Evolutionary conservation across 768 basidiomycete genomes (phyloP).

Genomic region (Mycena epipterygia): DNA sequence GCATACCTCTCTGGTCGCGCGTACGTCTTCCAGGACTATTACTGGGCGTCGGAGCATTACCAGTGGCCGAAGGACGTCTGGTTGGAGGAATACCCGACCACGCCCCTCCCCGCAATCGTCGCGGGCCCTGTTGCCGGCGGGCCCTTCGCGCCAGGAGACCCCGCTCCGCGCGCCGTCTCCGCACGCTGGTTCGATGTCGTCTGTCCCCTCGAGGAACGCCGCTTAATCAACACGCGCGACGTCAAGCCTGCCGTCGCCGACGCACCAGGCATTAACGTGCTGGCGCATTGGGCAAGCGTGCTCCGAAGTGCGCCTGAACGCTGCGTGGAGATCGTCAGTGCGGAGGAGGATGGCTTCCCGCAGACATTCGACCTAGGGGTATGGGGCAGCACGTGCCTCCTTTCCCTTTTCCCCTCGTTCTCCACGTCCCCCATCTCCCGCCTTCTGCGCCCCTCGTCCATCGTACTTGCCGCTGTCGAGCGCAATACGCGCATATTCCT

Average conservation of each 20-base stretch:
- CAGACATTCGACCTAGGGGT: conserved; percentile 53
- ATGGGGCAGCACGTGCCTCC: conserved; percentile 49
- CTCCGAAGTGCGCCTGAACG: conserved; percentile 57
- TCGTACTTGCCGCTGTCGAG: conserved; percentile 53
- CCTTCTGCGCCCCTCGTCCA: conserved; percentile 49
- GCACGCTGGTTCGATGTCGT: conserved; percentile 59
- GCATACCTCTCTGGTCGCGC: conserved; percentile 63
- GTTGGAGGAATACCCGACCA: neutral
- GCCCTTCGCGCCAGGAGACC: conserved; percentile 53
- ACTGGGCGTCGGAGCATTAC: conserved; percentile 58
- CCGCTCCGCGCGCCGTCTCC: conserved; percentile 60
- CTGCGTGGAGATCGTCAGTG: conserved; percentile 57
- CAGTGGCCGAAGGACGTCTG: conserved; percentile 48
- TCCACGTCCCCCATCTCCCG: conserved; percentile 51
- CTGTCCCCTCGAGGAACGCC: conserved; percentile 56
- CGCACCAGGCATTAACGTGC: conserved; percentile 51
- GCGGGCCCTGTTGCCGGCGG: conserved; percentile 61
- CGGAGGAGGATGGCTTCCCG: conserved; percentile 45
- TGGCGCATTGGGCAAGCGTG: conserved; percentile 55
- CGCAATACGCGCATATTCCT: conserved; percentile 52
- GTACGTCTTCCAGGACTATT: conserved; percentile 64
- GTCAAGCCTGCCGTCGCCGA: conserved; percentile 52
- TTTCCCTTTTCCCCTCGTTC: conserved; percentile 52
- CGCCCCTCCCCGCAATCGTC: conserved; percentile 51
- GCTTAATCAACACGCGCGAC: conserved; percentile 54